These are phyloP conservation scores for Elaeagnus macrophylla DNA, from an alignment of 306 rosid genomes.

Conservation along the genomic window DNA sequence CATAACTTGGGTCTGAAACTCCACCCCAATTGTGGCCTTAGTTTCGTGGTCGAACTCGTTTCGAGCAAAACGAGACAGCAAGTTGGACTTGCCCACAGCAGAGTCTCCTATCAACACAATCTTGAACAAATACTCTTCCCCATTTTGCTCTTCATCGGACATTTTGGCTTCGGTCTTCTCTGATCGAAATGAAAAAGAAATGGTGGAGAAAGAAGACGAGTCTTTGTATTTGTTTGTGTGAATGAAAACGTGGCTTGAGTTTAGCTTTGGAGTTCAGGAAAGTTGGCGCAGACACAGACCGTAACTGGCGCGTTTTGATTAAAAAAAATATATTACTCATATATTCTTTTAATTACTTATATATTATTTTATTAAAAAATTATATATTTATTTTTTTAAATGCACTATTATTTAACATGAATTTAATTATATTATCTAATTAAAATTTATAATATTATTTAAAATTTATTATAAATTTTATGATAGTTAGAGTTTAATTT, in stretches of 20 bases:
- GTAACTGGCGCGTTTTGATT: conserved; percentile 36
- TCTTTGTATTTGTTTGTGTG: neutral
- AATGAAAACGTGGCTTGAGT: neutral
- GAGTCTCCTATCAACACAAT: conserved; percentile 82
- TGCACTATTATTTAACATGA: too few relatives aligned
- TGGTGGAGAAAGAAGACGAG: too few relatives aligned
- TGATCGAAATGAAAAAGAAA: too few relatives aligned
- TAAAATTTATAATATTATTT: too few relatives aligned
- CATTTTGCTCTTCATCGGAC: conserved; percentile 34
- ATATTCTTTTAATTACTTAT: neutral
- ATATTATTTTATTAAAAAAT: too few relatives aligned
- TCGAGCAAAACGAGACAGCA: conserved; percentile 66
- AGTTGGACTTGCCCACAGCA: conserved; percentile 86
- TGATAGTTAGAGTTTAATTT: too few relatives aligned
- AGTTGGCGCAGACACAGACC: conserved; percentile 17
- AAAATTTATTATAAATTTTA: too few relatives aligned
- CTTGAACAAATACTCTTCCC: conserved; percentile 81
- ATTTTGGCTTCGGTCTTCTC: conserved; percentile 2
- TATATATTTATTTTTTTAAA: too few relatives aligned
- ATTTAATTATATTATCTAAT: too few relatives aligned
- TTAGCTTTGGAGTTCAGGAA: conserved; percentile 10
- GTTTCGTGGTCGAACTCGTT: conserved; percentile 74
- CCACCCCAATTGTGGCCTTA: conserved; percentile 86
- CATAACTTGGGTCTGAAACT: conserved; percentile 72
- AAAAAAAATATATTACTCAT: neutral